Percentiles rank a stretch among this genome's conserved stretches.
Conservation (phyloP, 2,329 filamentous ascomycete genomes). For the Myriosclerotinia duriaeana region DNA sequence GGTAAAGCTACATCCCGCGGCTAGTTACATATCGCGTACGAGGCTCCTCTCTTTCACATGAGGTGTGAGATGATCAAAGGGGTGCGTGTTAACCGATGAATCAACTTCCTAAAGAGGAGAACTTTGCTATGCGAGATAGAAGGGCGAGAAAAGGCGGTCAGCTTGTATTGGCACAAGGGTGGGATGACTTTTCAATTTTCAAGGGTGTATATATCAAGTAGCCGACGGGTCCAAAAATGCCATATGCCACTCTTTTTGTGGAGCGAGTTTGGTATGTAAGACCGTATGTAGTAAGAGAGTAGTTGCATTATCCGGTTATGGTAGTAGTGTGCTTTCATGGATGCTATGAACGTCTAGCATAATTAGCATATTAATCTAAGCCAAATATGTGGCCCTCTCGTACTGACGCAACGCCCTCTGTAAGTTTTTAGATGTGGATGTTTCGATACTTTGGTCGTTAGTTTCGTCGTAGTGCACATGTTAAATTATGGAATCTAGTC, state of each 20-base stretch:
- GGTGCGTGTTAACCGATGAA: conserved; percentile 26
- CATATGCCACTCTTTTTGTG: conserved; percentile 15
- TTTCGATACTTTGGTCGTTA: neutral
- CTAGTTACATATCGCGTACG: conserved; percentile 24
- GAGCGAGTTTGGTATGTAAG: conserved; percentile 4
- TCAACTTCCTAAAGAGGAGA: conserved; percentile 20
- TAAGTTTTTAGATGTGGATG: conserved; percentile 11
- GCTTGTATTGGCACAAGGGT: conserved; percentile 19
- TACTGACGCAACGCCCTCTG: conserved; percentile 12
- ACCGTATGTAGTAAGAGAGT: neutral
- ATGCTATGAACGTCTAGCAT: conserved; percentile 2
- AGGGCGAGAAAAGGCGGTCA: conserved; percentile 22
- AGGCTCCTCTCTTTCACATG: conserved; percentile 21
- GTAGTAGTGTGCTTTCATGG: conserved; percentile 10
- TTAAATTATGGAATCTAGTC: conserved; percentile 21
- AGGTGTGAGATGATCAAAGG: conserved; percentile 35
- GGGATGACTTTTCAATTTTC: conserved; percentile 17
- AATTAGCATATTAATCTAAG: conserved; percentile 17
- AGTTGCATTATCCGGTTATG: neutral
- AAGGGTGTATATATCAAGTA: conserved; percentile 23
- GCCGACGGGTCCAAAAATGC: conserved; percentile 20
- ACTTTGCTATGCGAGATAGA: conserved; percentile 20
- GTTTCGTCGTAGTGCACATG: conserved; percentile 15
- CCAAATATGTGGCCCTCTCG: conserved; percentile 18
- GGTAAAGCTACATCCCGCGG: conserved; percentile 21